Evolutionary conservation across 73 alveolate species (phyloP), one percentile per base, ranked within the genome.

Genomic region (Paramecium tetraurelia): DNA sequence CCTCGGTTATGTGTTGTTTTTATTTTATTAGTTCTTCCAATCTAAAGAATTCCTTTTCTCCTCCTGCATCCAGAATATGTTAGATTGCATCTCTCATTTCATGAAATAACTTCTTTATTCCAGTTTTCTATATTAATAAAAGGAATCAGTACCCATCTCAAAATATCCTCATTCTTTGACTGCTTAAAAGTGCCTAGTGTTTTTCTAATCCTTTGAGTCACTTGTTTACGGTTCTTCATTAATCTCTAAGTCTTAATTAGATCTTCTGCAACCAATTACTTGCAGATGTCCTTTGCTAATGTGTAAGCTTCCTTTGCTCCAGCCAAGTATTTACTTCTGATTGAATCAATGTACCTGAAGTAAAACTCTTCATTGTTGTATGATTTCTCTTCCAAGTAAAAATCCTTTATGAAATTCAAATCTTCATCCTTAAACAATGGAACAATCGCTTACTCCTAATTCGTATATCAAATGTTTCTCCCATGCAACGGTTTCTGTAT

Each of bases 51-150:
- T 75, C 59, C 11, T 75, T 75, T 36, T 75, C 87, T 29, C 87
- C 87, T 20, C 59, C 87, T 29, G 87, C 87, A 75, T 75, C 59
- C 3, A 75, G 24, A 14, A 75, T 75, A 38, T 75, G 87, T 5
- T 75, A n/a, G 1, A 75, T 41, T 16, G 87, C 87, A 12, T 75
- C 87, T 21, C 87, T 29, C 87, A 75, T 75, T 10, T 75, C 68
- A 75, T 75, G 87, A 75, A 75, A 75, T 36, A 75, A 75, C 59
- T 41, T 75, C 27, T 75, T 75, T 75, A 75, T 31, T n/a, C 87
- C 87, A 75, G 58, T 38, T 75, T 33, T 75, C 87, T 75, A 75
- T 16, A n/a, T 11, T 29, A 71, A 40, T 2, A 35, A 35, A 75
- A 12, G 12, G 5, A 68, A 22, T 14, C 14, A 33, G 2, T 75